These are phyloP conservation scores for Salix exigua DNA, from an alignment of 345 rosid genomes.

Conservation along the genomic window DNA sequence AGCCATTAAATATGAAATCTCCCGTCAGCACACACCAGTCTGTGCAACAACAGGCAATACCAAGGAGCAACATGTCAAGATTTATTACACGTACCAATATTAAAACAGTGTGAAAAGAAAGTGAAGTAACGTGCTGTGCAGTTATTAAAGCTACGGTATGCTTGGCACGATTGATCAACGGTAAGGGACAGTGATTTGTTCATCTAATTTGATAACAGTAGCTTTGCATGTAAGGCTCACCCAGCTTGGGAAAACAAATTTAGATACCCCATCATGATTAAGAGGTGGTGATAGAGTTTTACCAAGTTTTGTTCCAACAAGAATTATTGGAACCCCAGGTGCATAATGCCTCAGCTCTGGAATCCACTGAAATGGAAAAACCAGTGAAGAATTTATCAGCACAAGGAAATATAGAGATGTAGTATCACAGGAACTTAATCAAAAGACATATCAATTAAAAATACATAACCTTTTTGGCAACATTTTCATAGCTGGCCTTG, in stretches of 20 bases:
- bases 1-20: too few relatives aligned
- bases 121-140: not conserved
- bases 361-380: constrained; percentile 69
- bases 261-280: not conserved
- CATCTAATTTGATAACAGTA: not conserved
- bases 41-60: too few relatives aligned
- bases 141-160: not conserved
- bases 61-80: not conserved
- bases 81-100: not conserved
- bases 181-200: not conserved
- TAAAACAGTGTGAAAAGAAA: not conserved
- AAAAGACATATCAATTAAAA: not conserved
- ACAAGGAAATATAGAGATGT: not conserved
- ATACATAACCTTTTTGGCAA: constrained; percentile 75
- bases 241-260: not conserved
- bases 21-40: too few relatives aligned
- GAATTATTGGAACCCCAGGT: constrained; percentile 86
- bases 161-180: not conserved
- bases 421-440: not conserved
- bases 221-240: not conserved
- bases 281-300: constrained; percentile 2
- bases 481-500: constrained; percentile 98
- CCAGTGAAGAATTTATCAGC: constrained; percentile 13
- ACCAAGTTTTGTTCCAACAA: constrained; percentile 98
- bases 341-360: constrained; percentile 95